Conservation (phyloP, 1,284 basidiomycete genomes). For the Mycena citricolor region DNA sequence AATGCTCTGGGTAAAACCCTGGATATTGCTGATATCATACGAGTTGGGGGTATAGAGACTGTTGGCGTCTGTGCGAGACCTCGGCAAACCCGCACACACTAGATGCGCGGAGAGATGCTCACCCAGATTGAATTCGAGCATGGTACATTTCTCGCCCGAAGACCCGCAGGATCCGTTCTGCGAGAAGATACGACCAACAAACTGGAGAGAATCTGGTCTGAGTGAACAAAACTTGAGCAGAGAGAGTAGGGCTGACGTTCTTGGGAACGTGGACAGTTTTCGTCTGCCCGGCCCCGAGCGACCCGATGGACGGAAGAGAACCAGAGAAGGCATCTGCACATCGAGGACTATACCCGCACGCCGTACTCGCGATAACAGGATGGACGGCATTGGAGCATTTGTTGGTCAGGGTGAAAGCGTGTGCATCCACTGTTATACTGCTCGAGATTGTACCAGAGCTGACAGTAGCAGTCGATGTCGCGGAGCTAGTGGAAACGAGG, state of each 20-base stretch:
- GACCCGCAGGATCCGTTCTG: slow-evolving; percentile 18
- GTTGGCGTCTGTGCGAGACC: slow-evolving; percentile 32
- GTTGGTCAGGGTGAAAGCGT: slow-evolving; percentile 33
- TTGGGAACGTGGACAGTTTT: slow-evolving; percentile 32
- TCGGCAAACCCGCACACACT: background rate
- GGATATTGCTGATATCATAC: slow-evolving; percentile 45
- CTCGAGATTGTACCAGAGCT: no score
- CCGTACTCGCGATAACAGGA: slow-evolving; percentile 37
- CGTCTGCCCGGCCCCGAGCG: slow-evolving; percentile 28
- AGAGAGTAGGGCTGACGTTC: slow-evolving; percentile 23
- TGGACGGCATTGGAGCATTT: slow-evolving; percentile 33
- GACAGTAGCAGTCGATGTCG: no score
- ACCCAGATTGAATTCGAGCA: slow-evolving; percentile 40
- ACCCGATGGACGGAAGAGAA: slow-evolving; percentile 31
- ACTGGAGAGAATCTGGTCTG: slow-evolving; percentile 26
- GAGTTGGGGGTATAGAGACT: slow-evolving; percentile 36
- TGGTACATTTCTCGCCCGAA: slow-evolving; percentile 28
- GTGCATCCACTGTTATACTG: no score
- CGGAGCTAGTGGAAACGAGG: no score
- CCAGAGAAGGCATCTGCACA: slow-evolving; percentile 15
- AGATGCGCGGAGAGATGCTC: background rate
- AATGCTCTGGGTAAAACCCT: slow-evolving; percentile 42
- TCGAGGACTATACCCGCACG: slow-evolving; percentile 42
- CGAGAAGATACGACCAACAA: slow-evolving; percentile 34
- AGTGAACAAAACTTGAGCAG: background rate